These are phyloP conservation scores for Fusarium drepaniforme DNA, from an alignment of 2,329 filamentous ascomycete species.

Conservation along the genomic window DNA sequence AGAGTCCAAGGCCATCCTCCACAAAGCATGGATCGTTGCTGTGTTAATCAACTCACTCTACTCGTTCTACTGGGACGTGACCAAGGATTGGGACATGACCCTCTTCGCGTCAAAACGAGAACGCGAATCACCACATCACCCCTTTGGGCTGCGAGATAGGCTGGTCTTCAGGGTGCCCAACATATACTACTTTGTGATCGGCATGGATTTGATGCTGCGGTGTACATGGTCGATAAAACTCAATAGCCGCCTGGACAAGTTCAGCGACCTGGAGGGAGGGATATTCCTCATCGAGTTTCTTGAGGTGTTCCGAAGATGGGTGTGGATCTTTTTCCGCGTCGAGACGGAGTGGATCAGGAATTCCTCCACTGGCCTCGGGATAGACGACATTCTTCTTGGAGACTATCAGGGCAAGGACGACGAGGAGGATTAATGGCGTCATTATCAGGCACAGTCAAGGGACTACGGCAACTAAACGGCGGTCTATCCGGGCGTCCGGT, in stretches of 20 bases:
- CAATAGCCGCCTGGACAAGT: slow-evolving; percentile 82
- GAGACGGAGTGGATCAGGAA: slow-evolving; percentile 90
- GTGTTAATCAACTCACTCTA: slow-evolving; percentile 89
- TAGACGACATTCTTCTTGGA: slow-evolving; percentile 81
- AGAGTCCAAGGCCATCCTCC: slow-evolving; percentile 57
- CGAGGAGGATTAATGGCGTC: slow-evolving; percentile 50
- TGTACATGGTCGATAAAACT: slow-evolving; percentile 95
- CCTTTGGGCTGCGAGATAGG: slow-evolving; percentile 81
- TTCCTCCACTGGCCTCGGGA: slow-evolving; percentile 61
- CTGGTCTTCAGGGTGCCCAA: slow-evolving; percentile 78
- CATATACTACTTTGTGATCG: slow-evolving; percentile 87
- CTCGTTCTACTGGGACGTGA: slow-evolving; percentile 98
- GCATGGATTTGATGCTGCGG: slow-evolving; percentile 82
- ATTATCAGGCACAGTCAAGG: slow-evolving; percentile 5
- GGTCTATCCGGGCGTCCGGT: slow-evolving; percentile 22
- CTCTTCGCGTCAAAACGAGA: slow-evolving; percentile 74
- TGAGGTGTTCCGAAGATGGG: slow-evolving; percentile 89
- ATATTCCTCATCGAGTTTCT: slow-evolving; percentile 90
- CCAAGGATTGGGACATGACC: slow-evolving; percentile 96
- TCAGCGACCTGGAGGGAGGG: slow-evolving; percentile 87
- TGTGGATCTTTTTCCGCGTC: slow-evolving; percentile 97
- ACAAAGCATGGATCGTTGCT: slow-evolving; percentile 76
- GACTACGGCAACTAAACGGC: slow-evolving; percentile 16
- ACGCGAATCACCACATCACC: slow-evolving; percentile 73
- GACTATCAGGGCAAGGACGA: slow-evolving; percentile 75